phyloP scores from a whole-genome alignment of 257 asterid genomes.

The Verbascum thapsus region DNA sequence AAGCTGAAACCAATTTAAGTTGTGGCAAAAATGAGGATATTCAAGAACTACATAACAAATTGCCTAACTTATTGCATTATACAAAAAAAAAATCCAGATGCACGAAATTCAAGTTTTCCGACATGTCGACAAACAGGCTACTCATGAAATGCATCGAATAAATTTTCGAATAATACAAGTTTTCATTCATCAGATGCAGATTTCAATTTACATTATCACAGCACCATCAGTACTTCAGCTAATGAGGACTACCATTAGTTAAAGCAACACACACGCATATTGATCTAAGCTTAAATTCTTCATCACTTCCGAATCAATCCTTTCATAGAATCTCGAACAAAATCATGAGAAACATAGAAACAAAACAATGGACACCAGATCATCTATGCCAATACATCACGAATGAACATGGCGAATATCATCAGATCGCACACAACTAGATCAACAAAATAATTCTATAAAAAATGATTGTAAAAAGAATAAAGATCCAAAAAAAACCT shows the following conservation, averaged over 20 bases:
- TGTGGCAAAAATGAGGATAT: neutral
- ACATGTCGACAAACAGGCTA: neutral
- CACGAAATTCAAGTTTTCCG: neutral
- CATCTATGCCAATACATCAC: neutral
- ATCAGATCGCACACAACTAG: conserved; percentile 5
- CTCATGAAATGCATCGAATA: no score
- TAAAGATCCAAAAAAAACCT: conserved; percentile 38
- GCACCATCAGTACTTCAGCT: neutral
- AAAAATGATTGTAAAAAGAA: neutral
- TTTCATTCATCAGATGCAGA: neutral
- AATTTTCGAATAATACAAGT: no score
- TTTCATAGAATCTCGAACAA: neutral
- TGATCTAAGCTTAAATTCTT: neutral
- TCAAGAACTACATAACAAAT: neutral
- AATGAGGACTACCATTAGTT: neutral
- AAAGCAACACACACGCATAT: neutral
- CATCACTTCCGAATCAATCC: neutral
- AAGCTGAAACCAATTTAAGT: neutral
- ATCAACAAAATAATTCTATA: neutral
- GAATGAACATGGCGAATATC: neutral
- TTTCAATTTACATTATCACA: neutral
- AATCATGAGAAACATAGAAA: neutral
- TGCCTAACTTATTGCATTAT: neutral
- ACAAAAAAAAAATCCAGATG: neutral
- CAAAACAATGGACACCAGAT: neutral